Percentiles rank a stretch among this genome's conserved stretches.
These are phyloP conservation scores for Umbelopsis isabellina DNA, from an alignment of 192 early-diverging fungal species.

Conservation along the genomic window DNA sequence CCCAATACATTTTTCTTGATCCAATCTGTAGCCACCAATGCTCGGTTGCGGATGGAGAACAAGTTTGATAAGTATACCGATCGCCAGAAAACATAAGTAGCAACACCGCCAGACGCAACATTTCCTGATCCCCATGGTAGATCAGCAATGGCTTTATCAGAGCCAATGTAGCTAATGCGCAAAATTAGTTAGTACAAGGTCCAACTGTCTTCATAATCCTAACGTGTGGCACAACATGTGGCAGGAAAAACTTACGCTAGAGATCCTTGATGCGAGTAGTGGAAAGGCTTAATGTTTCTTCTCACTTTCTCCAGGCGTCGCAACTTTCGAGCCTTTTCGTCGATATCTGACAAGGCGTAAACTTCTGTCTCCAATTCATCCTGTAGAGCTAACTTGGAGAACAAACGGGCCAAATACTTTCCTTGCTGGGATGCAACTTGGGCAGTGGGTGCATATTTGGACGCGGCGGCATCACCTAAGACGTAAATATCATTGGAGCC, in stretches of 20 bases:
- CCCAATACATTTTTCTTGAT: conserved; percentile 85
- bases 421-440: conserved; percentile 87
- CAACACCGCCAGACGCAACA: conserved; percentile 59
- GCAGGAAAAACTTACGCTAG: conserved; percentile 50
- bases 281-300: conserved; percentile 61
- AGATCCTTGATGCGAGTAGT: conserved; percentile 80
- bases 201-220: too few species aligned
- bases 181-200: neutral
- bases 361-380: conserved; percentile 33
- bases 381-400: conserved; percentile 61
- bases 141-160: conserved; percentile 88
- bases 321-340: conserved; percentile 1
- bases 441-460: conserved; percentile 72
- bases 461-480: conserved; percentile 70
- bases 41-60: conserved; percentile 80
- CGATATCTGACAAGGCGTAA: neutral
- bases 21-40: conserved; percentile 87
- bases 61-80: conserved; percentile 70
- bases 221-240: too few species aligned
- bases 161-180: conserved; percentile 68
- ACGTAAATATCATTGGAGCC: conserved; percentile 63
- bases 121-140: conserved; percentile 72
- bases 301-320: conserved; percentile 19
- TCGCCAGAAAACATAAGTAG: conserved; percentile 74
- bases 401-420: conserved; percentile 71